Conservation (phyloP, 805 yeast genomes). For the Myxozyma geophila region DNA sequence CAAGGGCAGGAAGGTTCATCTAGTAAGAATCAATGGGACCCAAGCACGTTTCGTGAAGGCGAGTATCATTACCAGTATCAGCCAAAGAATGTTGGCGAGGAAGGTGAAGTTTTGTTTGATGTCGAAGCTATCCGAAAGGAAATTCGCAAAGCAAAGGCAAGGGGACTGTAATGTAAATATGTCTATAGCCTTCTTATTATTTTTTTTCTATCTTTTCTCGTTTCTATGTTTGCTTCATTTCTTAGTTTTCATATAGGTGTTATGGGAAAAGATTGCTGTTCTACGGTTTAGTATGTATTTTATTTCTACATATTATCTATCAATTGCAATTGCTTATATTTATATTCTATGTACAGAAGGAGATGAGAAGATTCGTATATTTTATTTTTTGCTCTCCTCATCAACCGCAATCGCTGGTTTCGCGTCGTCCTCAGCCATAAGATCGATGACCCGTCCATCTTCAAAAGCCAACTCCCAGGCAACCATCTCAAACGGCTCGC, state of each 20-base stretch:
- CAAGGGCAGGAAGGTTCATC: not conserved
- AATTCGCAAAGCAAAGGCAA: slow-evolving; percentile 43
- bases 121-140: slow-evolving; percentile 48
- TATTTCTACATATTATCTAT: not conserved
- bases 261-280: not conserved
- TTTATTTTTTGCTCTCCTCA: not conserved
- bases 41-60: slow-evolving; percentile 16
- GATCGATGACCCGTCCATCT: slow-evolving; percentile 46
- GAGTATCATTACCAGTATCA: slow-evolving; percentile 27
- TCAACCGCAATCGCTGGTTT: not conserved
- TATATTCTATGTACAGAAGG: not conserved
- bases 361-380: not conserved
- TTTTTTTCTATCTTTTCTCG: not conserved
- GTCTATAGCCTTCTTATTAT: not conserved
- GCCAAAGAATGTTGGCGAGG: slow-evolving; percentile 44
- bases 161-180: slow-evolving; percentile 16
- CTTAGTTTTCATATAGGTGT: slow-evolving; percentile 1
- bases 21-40: slow-evolving; percentile 19
- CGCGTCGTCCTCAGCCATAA: slow-evolving; percentile 51
- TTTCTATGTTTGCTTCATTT: not conserved
- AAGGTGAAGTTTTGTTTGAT: slow-evolving; percentile 49
- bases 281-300: not conserved
- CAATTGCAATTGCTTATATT: not conserved
- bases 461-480: slow-evolving; percentile 66
- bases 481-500: slow-evolving; percentile 60